Base-by-base conservation (phyloP, 768 basidiomycete species). In the Clavulina sp. region DNA sequence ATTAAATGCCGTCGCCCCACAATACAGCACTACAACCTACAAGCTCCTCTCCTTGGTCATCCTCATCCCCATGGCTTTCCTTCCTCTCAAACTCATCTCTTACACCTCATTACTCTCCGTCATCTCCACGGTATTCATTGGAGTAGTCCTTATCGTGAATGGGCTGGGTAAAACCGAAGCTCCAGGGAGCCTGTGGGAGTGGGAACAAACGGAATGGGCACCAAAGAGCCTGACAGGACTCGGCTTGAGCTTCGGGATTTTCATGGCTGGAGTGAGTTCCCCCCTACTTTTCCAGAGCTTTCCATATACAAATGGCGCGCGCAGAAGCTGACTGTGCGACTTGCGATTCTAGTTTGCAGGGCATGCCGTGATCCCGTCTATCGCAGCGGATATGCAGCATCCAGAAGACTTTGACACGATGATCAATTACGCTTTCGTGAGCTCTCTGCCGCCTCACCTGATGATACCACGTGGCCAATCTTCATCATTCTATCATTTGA, bases 101-200 rank as follows among this genome's bases (percentile, higher is more conserved):
- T 81, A 87, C 60, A 80, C 89, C 1, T 96, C 92, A 4, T 73
- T 95, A 32, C 62, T 95, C 34, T 87, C 87, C 28, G 82, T 92
- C 49, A 51, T 81, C 2, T 91, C 91, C 3, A 82, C 83, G 0
- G 52, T 88, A 24, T 66, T 82, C 32, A 71, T 96, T 49, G 73
- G 91, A 31, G 56, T 71, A 41, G 85, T 92, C 46, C 73, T 96
- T 54, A 68, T 93, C 41, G 65, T 84, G 44, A 89, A 96, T 62
- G 92, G 92, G 0, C 68, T 86, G 41, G 70, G 78, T 30, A 87
- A 87, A 65, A 62, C 60, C 34, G 68, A 78, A 32, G 66, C 74
- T 19, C 88, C 88, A 2, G 92, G 92, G 3, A 91, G 86, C 58
- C 65, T 97, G 5, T 79, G 80, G 73, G 66, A 69, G 44, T 83